These are phyloP conservation scores for Lentinula aciculospora DNA, from an alignment of 768 basidiomycete genomes.

Conservation along the genomic window DNA sequence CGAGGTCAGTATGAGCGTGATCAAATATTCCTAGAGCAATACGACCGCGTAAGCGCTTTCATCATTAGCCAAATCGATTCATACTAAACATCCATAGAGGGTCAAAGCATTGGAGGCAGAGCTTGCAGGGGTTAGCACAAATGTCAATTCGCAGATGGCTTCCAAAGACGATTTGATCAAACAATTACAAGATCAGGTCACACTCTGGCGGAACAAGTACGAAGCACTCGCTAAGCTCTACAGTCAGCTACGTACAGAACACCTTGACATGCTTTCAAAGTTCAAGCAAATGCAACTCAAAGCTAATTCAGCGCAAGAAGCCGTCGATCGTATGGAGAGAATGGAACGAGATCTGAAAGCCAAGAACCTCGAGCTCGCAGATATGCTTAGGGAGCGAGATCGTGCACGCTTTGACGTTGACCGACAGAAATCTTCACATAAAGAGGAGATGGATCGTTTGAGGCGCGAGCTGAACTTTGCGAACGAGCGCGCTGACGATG, in stretches of 20 bases:
- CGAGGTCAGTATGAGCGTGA: slow-evolving; percentile 97
- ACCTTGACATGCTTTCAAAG: slow-evolving; percentile 94
- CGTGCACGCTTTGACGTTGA: slow-evolving; percentile 94
- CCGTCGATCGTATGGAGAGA: slow-evolving; percentile 96
- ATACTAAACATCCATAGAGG: slow-evolving; percentile 44
- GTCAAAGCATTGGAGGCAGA: slow-evolving; percentile 96
- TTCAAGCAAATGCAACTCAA: slow-evolving; percentile 97
- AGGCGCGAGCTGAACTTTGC: slow-evolving; percentile 92
- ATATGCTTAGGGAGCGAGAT: slow-evolving; percentile 98
- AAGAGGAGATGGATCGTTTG: slow-evolving; percentile 89
- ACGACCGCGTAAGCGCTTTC: slow-evolving; percentile 70
- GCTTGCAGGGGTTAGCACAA: slow-evolving; percentile 63
- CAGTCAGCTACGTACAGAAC: slow-evolving; percentile 95
- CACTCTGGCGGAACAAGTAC: slow-evolving; percentile 96
- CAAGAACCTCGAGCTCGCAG: slow-evolving; percentile 97
- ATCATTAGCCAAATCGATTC: background rate
- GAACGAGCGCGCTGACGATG: slow-evolving; percentile 96
- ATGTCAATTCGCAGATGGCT: slow-evolving; percentile 78
- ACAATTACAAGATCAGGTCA: slow-evolving; percentile 95
- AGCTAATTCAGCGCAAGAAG: slow-evolving; percentile 97
- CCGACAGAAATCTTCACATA: slow-evolving; percentile 87
- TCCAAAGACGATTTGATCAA: slow-evolving; percentile 95
- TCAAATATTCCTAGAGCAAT: slow-evolving; percentile 95
- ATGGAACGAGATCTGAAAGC: slow-evolving; percentile 98
- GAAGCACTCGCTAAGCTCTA: slow-evolving; percentile 98